Base-by-base conservation (phyloP, 2,329 filamentous ascomycete species). In the Aspergillus unguis region DNA sequence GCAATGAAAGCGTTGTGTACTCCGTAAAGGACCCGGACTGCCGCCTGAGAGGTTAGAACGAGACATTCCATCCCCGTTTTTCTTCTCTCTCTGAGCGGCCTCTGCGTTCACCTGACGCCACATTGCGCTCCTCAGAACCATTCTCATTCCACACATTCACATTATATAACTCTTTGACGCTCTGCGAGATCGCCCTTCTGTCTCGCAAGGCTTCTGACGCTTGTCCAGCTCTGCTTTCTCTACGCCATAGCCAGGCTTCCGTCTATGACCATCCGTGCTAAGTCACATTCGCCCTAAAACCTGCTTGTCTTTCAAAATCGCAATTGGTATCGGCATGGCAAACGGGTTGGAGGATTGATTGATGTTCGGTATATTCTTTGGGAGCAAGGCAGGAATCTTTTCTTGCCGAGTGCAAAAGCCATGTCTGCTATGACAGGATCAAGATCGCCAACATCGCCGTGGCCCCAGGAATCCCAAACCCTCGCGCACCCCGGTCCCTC, bases 401-500 rank as follows among this genome's bases (percentile, higher is more conserved):
- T 38, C 36, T 33, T 43, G 37, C 44, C 27, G 31, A 33, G 40
- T 41, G 47, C 46, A 54, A 58, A 54, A 58, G 50, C 45, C 42
- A 61, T 59, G 62, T 62, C 58, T 60, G 59, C 58, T 52, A 69
- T 70, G 63, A 68, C 67, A 46, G 66, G 66, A 42, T 59, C 64
- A 48, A 65, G 62, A 56, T 67, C 67, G 53, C 65, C 66, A 51
- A 64, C 67, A 28, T 70, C 65, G 9, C 62, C 67, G 31, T 70
- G 67, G 68, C 60, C 60, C 46, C 62, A 63, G 56, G 62, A 59
- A 46, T 50, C 62, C 23, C 60, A 63, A 45, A 56, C 49, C 36
- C 52, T 57, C 45, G 56, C 60, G 37, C 54, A 57, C 38, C 56
- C 62, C 44, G 48, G 52, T 23, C 44, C 52, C 58, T 60, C 56